These are phyloP conservation scores for Rhynchosporium secalis DNA, from an alignment of 2,329 filamentous ascomycete genomes.

Conservation along the genomic window DNA sequence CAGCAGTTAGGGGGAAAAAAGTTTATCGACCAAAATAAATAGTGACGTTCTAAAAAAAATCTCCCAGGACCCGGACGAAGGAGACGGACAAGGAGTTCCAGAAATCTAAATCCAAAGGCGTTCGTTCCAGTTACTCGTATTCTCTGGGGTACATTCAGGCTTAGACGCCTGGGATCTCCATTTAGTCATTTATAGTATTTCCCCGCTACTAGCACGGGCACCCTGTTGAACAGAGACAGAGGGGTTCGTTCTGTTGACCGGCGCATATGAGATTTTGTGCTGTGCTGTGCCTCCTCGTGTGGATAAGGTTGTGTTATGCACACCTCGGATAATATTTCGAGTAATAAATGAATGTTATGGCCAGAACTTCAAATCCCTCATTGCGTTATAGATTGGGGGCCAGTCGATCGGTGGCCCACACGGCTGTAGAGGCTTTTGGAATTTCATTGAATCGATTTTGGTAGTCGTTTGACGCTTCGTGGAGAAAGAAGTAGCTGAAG, in stretches of 20 bases:
- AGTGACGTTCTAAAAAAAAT: not conserved
- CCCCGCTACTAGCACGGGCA: not conserved
- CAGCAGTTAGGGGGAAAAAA: not conserved
- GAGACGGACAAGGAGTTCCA: not conserved
- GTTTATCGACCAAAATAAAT: not conserved
- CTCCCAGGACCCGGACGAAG: not conserved
- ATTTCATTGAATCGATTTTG: too few species aligned
- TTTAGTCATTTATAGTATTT: not conserved
- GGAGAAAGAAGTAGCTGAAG: too few species aligned
- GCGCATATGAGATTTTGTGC: not conserved
- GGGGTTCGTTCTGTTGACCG: not conserved
- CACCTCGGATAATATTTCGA: too few species aligned
- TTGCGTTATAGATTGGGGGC: too few species aligned
- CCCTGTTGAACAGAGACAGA: not conserved
- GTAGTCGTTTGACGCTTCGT: too few species aligned
- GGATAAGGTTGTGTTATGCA: too few species aligned
- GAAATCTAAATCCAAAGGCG: not conserved
- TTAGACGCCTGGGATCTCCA: constrained; percentile 5
- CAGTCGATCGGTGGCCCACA: too few species aligned
- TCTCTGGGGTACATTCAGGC: not conserved
- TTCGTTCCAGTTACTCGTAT: not conserved
- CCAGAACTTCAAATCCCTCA: too few species aligned
- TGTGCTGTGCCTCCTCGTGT: not conserved
- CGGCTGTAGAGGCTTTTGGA: too few species aligned
- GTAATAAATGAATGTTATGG: too few species aligned